Evolutionary conservation across 2,329 filamentous ascomycete genomes (phyloP), one percentile per base, ranked within the genome.

Genomic region (Scedosporium boydii): DNA sequence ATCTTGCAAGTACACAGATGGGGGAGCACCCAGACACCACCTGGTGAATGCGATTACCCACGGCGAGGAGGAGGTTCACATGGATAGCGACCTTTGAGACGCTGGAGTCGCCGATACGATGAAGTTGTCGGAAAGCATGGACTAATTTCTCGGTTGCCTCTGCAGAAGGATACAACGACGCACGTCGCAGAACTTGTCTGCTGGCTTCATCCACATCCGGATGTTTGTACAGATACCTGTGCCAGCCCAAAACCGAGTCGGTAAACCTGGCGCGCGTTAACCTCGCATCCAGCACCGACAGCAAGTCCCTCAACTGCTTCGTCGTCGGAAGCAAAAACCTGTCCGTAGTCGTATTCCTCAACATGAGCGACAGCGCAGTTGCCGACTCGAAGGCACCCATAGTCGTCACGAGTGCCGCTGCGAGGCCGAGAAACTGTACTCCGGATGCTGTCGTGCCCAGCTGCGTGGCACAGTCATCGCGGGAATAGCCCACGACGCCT

Each of bases 341-440:
- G 3, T 46, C 44, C 16, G 44, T 18, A 21, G 44, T 21, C 4
- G 44, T 46, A 46, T 16, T 21, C 44, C 44, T 46, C 44, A 46
- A n/a, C 44, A 46, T 46, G 16, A 21, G 9, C 14, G 14, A 46
- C 18, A 46, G 14, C 14, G 44, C 44, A 16, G 44, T 46, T 7
- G 44, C 44, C 16, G 44, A 12, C 34, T 65, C 63, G 42, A 38
- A 62, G 2, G 58, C 10, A 12, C 55, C 58, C 29, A 63, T 59
- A 3, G 57, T 64, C 3, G 63, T 64, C 2, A 64, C 44, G 5
- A 67, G 48, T 12, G 64, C 63, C 9, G 66, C 61, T 3, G 64
- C 63, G 6, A 67, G 61, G 12, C 57, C 63, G 7, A 67, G 58
- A 58, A 67, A 67, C 18, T 63, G 66, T 4, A 67, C 18, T 7